A percentile compares a stretch with the other conserved stretches of the same genome.
phyloP scores from a whole-genome alignment of 2,329 filamentous ascomycete genomes.

The Pseudopyricularia javanii region DNA sequence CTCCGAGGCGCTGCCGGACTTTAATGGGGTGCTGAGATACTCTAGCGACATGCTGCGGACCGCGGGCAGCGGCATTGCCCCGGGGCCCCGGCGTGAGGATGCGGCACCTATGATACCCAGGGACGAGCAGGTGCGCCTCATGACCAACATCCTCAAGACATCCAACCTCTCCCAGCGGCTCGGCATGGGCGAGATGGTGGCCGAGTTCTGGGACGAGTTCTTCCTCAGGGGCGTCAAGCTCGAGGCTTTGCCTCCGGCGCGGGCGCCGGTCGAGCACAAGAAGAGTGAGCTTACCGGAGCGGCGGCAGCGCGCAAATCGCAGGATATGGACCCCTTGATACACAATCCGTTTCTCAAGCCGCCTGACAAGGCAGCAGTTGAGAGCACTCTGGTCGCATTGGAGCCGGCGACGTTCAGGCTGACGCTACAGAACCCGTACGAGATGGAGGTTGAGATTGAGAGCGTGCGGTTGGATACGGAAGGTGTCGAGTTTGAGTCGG shows the following conservation, averaged over 20 bases:
- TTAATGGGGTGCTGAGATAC: conserved; percentile 77
- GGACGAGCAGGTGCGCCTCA: conserved; percentile 78
- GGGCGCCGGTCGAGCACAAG: conserved; percentile 54
- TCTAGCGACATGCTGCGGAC: conserved; percentile 75
- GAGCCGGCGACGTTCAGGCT: conserved; percentile 70
- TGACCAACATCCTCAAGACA: conserved; percentile 76
- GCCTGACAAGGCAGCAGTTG: conserved; percentile 43
- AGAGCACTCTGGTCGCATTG: conserved; percentile 63
- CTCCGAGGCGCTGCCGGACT: conserved; percentile 86
- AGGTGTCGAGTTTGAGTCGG: conserved; percentile 59
- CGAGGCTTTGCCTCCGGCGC: conserved; percentile 45
- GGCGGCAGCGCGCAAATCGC: conserved; percentile 36
- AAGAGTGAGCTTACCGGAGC: conserved; percentile 40
- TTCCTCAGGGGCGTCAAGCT: conserved; percentile 67
- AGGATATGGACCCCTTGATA: conserved; percentile 73
- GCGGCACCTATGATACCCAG: conserved; percentile 57
- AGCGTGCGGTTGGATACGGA: conserved; percentile 63
- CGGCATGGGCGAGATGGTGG: conserved; percentile 52
- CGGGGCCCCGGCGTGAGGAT: conserved; percentile 55
- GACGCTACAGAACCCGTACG: conserved; percentile 86
- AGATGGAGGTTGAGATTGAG: conserved; percentile 85
- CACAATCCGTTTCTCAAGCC: conserved; percentile 85
- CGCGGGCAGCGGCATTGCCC: conserved; percentile 68
- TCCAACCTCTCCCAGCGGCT: conserved; percentile 64
- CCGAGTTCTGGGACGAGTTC: conserved; percentile 96